Evolutionary conservation across 768 basidiomycete species (phyloP).

Genomic region (Lentinula lateritia): DNA sequence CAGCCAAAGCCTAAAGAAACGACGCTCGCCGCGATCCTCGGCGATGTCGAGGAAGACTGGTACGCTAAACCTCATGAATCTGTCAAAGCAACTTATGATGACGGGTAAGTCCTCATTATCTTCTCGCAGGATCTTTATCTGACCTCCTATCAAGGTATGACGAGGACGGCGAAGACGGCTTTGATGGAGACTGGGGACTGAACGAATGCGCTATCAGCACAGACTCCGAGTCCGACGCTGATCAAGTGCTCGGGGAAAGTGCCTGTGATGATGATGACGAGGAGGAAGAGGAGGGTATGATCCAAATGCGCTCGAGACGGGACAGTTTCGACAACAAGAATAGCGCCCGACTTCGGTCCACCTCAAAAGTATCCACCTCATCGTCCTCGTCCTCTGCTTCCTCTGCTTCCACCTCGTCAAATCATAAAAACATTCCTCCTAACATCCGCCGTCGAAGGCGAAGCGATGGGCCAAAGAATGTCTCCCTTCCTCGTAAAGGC

Average conservation of each 20-base stretch:
- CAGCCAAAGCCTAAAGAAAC: conserved; percentile 41
- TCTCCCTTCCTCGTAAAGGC: not conserved
- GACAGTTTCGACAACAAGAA: conserved; percentile 17
- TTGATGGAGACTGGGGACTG: conserved; percentile 36
- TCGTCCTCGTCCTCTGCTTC: conserved; percentile 31
- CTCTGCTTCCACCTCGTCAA: conserved; percentile 22
- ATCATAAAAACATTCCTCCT: not conserved
- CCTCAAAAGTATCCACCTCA: conserved; percentile 37
- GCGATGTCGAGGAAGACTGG: conserved; percentile 13
- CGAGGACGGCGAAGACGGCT: conserved; percentile 58
- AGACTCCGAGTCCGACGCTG: conserved; percentile 35
- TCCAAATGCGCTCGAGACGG: conserved; percentile 55
- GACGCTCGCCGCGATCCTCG: not conserved
- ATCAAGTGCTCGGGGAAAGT: conserved; percentile 11
- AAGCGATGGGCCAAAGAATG: conserved; percentile 6
- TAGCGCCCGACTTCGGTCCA: conserved; percentile 26
- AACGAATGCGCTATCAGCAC: conserved; percentile 27
- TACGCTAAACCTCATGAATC: conserved; percentile 13
- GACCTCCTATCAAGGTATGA: conserved; percentile 46
- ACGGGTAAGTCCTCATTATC: conserved; percentile 39
- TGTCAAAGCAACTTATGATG: conserved; percentile 17
- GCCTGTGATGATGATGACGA: conserved; percentile 24
- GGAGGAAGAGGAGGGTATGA: conserved; percentile 38
- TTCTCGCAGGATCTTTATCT: conserved; percentile 3
- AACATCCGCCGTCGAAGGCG: conserved; percentile 4